Evolutionary conservation across 148 eudicot genomes (phyloP).

Genomic region (Chenopodium suecicum): DNA sequence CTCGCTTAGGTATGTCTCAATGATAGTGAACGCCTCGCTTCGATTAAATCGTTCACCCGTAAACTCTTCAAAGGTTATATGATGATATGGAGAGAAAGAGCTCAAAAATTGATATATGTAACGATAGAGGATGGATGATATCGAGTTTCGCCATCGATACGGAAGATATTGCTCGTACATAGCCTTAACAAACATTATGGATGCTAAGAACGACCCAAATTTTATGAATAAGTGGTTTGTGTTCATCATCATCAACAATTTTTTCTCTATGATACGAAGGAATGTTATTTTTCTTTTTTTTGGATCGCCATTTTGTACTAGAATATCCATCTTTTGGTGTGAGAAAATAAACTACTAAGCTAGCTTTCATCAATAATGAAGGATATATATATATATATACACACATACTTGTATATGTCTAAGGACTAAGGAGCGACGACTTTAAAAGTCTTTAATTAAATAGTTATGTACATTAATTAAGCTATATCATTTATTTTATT

Average conservation of each 20-base stretch:
- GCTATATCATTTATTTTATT: no score
- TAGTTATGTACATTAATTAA: no score
- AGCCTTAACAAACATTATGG: neutral
- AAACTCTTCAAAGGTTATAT: neutral
- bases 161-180: neutral
- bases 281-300: neutral
- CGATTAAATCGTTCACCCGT: neutral
- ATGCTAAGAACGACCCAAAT: neutral
- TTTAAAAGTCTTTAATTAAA: no score
- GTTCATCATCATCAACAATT: neutral
- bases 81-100: neutral
- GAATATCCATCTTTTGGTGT: no score
- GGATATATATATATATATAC: no score
- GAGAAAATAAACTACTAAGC: no score
- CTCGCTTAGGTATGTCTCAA: neutral
- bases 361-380: no score
- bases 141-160: neutral
- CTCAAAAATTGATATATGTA: neutral
- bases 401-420: no score
- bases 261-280: neutral
- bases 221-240: neutral
- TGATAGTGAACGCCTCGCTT: neutral
- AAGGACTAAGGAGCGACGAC: no score
- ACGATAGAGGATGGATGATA: neutral
- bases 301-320: neutral